Evolutionary conservation across 2,329 filamentous ascomycete genomes (phyloP), one percentile per base, ranked within the genome.

Genomic region (Neonectria ditissima): DNA sequence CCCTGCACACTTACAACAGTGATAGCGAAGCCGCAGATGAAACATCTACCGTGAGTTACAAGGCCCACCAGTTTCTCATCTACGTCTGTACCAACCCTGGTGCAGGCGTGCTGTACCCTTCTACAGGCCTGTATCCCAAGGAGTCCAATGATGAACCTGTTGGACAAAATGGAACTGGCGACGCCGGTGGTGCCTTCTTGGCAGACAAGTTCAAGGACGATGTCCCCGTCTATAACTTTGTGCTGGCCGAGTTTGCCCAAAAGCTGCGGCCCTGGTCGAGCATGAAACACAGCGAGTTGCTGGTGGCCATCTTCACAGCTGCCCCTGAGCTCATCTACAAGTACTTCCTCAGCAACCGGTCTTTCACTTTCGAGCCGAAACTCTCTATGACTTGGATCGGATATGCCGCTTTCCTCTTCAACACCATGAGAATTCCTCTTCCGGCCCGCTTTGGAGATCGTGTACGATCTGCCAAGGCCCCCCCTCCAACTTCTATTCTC

Each of bases 341-440:
- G 73, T 99, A 97, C 77, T 98, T 97, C 74, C 84, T 89, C 45
- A 90, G 88, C 75, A 94, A 93, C 74, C 89, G 87, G 64, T 87
- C 90, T 57, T 96, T 98, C 73, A 88, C 90, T 0, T 93, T 97
- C 66, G 94, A 98, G 44, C 94, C 96, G 0, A 98, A 97, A 75
- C 84, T 97, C 5, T 96, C 94, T 3, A 90, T 94, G 47, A 96
- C 94, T 0, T 99, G 96, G 96, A 92, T 98, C 69, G 94, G 95
- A 44, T 97, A 97, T 75, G 93, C 94, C 0, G 89, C 94, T 0
- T 93, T 98, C 66, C 80, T 99, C 5, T 97, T 97, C 78, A 92
- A 91, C 65, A 88, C 90, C 1, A 89, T 97, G 48, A 87, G 91
- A 61, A 82, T 97, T 37, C 88, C 90, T 1, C 82, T 97, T 2